Evolutionary conservation across 2,329 filamentous ascomycete genomes (phyloP), one percentile per base, ranked within the genome.

Genomic region (Dissoconium aciculare): DNA sequence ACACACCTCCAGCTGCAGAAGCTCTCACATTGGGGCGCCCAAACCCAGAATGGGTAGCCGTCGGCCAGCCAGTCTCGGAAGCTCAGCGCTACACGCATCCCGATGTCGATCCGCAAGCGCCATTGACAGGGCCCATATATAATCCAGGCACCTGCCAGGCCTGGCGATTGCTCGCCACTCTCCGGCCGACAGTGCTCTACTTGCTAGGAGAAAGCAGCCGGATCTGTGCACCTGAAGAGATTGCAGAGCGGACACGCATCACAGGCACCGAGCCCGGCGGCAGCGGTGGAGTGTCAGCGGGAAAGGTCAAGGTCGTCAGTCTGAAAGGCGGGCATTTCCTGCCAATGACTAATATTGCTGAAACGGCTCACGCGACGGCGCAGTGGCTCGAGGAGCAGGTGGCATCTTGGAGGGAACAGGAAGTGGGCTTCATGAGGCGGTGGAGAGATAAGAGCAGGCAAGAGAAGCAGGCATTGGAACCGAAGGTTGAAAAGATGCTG

Each of bases 281-380:
- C 2, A 75, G 71, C 42, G 67, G 79, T 15, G 66, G 76, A 28
- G 60, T 49, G 2, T 50, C 54, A 10, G 65, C 66, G 5, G 79
- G 78, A 0, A 64, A 70, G 28, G 82, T 89, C 1, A 63, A 62
- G 32, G 64, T 71, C 39, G 65, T 78, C 3, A 59, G 71, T 12
- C 52, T 85, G 4, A 57, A 74, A 14, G 66, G 65, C 0, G 82
- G 84, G 0, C 83, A 92, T 51, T 54, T 91, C 16, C 67, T 92
- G 15, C 76, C 83, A 0, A 78, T 91, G 67, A 82, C 91, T 53
- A 67, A 69, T 25, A 76, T 78, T 0, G 57, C 46, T 3, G 62
- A 69, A 43, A 77, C 74, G 38, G 83, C 80, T 3, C 58, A 65
- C n/a, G 44, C 50, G 8, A 16, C 15, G 11, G 45, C 41, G n/a